phyloP scores from a whole-genome alignment of 2,329 filamentous ascomycete species.

The Onygena corvina region DNA sequence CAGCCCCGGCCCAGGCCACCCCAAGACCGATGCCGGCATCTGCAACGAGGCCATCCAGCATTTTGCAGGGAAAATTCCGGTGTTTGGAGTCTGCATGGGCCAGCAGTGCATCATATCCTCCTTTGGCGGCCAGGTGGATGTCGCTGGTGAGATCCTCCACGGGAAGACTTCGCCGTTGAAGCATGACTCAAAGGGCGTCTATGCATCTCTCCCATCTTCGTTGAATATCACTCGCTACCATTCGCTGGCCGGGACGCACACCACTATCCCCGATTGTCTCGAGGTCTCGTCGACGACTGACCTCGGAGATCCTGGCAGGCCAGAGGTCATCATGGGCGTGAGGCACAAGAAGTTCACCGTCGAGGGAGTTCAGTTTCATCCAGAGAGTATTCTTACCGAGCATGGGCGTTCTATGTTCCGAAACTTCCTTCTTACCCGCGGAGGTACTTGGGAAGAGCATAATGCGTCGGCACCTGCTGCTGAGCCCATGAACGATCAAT shows the following conservation, averaged over 20 bases:
- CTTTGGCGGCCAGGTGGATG: conserved; percentile 81
- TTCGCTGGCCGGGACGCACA: conserved; percentile 82
- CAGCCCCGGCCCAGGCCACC: conserved; percentile 90
- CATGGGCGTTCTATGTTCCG: conserved; percentile 79
- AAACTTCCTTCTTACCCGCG: conserved; percentile 80
- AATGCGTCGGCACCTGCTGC: conserved; percentile 18
- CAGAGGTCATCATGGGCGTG: conserved; percentile 90
- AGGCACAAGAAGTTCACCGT: conserved; percentile 81
- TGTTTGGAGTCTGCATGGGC: conserved; percentile 98
- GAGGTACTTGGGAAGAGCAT: conserved; percentile 73
- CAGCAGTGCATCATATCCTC: conserved; percentile 96
- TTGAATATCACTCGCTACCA: conserved; percentile 91
- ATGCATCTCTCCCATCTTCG: conserved; percentile 63
- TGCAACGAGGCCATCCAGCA: conserved; percentile 83
- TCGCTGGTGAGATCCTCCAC: conserved; percentile 90
- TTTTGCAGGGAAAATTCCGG: conserved; percentile 87
- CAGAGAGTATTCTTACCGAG: conserved; percentile 88
- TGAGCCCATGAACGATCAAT: conserved; percentile 16
- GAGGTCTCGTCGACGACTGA: conserved; percentile 86
- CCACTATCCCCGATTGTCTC: conserved; percentile 71
- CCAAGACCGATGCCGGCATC: conserved; percentile 78
- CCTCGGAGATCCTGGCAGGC: conserved; percentile 54
- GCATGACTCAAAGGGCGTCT: conserved; percentile 88
- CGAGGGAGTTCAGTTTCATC: conserved; percentile 97
- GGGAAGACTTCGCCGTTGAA: conserved; percentile 87